These are phyloP conservation scores for Paecilomyces sp. DNA, from an alignment of 2,329 filamentous ascomycete species.

Conservation along the genomic window DNA sequence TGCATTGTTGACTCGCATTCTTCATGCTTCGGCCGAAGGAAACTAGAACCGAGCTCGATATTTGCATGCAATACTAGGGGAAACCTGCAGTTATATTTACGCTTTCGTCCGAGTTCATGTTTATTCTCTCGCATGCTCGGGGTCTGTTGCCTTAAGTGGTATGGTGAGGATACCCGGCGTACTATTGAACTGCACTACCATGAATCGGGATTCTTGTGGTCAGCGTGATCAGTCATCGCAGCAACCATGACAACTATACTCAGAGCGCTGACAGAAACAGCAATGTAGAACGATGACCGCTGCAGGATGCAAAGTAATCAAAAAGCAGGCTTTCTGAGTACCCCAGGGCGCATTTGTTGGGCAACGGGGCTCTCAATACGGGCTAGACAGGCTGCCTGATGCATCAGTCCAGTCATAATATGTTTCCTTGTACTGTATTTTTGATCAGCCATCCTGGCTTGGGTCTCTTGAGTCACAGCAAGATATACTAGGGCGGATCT, in stretches of 20 bases:
- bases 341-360: neutral
- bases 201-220: neutral
- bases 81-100: neutral
- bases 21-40: neutral
- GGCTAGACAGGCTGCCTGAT: neutral
- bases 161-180: neutral
- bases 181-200: neutral
- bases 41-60: neutral
- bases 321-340: neutral
- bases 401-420: neutral
- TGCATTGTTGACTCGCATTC: no score
- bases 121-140: neutral
- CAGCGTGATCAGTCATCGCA: neutral
- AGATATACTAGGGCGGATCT: no score
- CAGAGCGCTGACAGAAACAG: neutral
- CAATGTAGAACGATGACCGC: neutral
- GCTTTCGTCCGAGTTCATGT: neutral
- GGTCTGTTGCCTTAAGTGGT: neutral
- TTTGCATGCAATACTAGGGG: neutral
- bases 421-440: no score
- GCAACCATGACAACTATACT: neutral
- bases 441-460: no score
- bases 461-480: no score
- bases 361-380: neutral
- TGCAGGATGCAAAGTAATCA: neutral